phyloP scores from a whole-genome alignment of 1,139 yeast species.

The Magnusiomyces paraingens region DNA sequence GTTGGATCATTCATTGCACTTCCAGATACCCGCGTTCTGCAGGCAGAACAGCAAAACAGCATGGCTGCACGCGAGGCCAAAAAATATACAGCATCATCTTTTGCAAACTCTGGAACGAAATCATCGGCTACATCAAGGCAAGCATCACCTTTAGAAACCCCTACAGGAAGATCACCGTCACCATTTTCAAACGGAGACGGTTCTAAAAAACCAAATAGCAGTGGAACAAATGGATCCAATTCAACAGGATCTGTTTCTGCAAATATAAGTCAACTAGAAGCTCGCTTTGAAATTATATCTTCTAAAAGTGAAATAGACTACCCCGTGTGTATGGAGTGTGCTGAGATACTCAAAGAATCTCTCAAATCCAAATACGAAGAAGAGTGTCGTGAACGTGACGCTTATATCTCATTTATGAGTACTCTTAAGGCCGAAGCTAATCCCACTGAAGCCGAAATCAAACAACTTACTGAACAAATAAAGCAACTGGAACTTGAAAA shows the following conservation, averaged over 20 bases:
- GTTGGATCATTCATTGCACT: slow-evolving; percentile 16
- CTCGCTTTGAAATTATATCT: slow-evolving; percentile 58
- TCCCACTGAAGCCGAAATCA: slow-evolving; percentile 41
- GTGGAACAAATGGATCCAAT: slow-evolving; percentile 1
- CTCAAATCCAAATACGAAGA: slow-evolving; percentile 68
- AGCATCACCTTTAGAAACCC: too few relatives aligned
- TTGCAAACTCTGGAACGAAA: too few relatives aligned
- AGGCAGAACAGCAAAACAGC: slow-evolving; percentile 3
- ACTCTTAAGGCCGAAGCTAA: slow-evolving; percentile 53
- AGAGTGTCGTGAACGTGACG: slow-evolving; percentile 70
- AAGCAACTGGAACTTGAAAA: slow-evolving; percentile 27
- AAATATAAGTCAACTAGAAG: slow-evolving; percentile 45
- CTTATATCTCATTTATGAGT: slow-evolving; percentile 64
- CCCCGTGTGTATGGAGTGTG: slow-evolving; percentile 87
- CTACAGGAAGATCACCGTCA: too few relatives aligned
- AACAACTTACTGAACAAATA: slow-evolving; percentile 40
- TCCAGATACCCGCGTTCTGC: slow-evolving; percentile 9
- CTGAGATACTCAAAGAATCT: slow-evolving; percentile 57
- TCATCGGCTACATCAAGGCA: too few relatives aligned
- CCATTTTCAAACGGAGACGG: background rate
- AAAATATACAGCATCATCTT: background rate
- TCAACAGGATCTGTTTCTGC: slow-evolving; percentile 35
- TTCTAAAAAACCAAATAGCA: background rate
- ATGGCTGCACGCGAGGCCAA: background rate
- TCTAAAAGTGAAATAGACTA: slow-evolving; percentile 75